Percentiles rank a stretch among this genome's conserved stretches.
Evolutionary conservation across 2,329 filamentous ascomycete genomes (phyloP).

Genomic region (Bipolaris zeicola): DNA sequence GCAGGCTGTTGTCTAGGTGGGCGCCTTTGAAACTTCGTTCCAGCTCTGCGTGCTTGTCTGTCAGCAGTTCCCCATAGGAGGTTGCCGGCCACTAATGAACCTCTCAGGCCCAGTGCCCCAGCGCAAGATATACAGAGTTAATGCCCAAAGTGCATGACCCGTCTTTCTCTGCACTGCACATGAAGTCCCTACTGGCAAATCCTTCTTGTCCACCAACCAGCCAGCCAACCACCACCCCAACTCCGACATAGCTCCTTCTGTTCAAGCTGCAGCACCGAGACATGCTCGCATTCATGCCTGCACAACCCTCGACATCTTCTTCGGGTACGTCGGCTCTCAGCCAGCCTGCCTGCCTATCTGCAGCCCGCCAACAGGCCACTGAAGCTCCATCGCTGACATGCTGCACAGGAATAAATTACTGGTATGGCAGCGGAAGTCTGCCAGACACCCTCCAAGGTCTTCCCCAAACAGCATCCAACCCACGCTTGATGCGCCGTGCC

Average conservation of each 20-base stretch:
- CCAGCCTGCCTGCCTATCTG: conserved; percentile 1
- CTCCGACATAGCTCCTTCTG: conserved; percentile 29
- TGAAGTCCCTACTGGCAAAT: conserved; percentile 30
- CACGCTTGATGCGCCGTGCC: conserved; percentile 40
- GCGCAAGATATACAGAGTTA: conserved; percentile 39
- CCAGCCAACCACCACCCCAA: conserved; percentile 11
- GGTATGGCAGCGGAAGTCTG: conserved; percentile 41
- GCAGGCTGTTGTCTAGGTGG: conserved; percentile 39
- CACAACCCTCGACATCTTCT: conserved; percentile 42
- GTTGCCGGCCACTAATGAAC: conserved; percentile 34
- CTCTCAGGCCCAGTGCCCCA: conserved; percentile 30
- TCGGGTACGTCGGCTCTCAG: conserved; percentile 32
- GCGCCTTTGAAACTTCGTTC: conserved; percentile 41
- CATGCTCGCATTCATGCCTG: conserved; percentile 48
- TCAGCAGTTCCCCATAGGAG: conserved; percentile 37
- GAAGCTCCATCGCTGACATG: conserved; percentile 16
- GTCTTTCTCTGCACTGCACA: conserved; percentile 22
- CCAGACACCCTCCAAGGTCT: conserved; percentile 36
- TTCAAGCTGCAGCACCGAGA: conserved; percentile 30
- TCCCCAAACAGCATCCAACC: conserved; percentile 29
- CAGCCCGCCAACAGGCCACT: neutral
- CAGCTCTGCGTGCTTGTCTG: conserved; percentile 41
- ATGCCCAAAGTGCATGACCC: conserved; percentile 39
- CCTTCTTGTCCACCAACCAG: conserved; percentile 25
- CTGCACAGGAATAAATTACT: conserved; percentile 37